These are phyloP conservation scores for Teratosphaeria viscida DNA, from an alignment of 2,329 filamentous ascomycete genomes.

Conservation along the genomic window DNA sequence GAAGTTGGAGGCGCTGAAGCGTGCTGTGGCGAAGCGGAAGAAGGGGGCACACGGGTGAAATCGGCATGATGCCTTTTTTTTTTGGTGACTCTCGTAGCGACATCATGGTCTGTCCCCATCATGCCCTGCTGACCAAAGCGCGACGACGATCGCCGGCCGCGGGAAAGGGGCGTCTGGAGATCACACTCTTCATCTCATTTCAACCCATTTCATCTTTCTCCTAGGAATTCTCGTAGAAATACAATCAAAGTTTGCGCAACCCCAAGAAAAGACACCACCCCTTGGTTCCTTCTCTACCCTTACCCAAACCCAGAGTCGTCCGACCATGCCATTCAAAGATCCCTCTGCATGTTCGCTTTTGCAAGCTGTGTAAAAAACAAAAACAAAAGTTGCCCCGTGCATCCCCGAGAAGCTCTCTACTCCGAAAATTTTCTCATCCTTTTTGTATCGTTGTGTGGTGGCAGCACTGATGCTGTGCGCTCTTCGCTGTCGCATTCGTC, in stretches of 20 bases:
- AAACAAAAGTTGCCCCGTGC: background rate
- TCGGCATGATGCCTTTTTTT: background rate
- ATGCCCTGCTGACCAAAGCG: too few species aligned
- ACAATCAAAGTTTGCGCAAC: too few species aligned
- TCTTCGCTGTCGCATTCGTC: background rate
- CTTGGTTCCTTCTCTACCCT: too few species aligned
- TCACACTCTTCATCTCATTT: too few species aligned
- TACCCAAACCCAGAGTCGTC: too few species aligned
- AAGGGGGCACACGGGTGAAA: background rate
- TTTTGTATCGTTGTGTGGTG: background rate
- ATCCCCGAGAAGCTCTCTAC: background rate
- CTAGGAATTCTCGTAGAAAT: too few species aligned
- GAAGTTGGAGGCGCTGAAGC: slow-evolving; percentile 65
- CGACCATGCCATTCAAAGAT: background rate
- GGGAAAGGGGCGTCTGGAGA: too few species aligned
- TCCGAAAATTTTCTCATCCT: background rate
- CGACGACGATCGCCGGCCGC: too few species aligned
- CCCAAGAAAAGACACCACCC: too few species aligned
- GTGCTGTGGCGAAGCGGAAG: slow-evolving; percentile 54
- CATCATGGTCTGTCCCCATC: too few species aligned
- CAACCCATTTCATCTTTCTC: too few species aligned
- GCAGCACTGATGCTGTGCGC: background rate
- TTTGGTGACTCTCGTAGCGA: too few species aligned
- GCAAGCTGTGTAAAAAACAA: background rate
- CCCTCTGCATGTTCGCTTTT: background rate